Evolutionary conservation across 352 stramenopile species (phyloP).

Genomic region (Phytophthora vignae): DNA sequence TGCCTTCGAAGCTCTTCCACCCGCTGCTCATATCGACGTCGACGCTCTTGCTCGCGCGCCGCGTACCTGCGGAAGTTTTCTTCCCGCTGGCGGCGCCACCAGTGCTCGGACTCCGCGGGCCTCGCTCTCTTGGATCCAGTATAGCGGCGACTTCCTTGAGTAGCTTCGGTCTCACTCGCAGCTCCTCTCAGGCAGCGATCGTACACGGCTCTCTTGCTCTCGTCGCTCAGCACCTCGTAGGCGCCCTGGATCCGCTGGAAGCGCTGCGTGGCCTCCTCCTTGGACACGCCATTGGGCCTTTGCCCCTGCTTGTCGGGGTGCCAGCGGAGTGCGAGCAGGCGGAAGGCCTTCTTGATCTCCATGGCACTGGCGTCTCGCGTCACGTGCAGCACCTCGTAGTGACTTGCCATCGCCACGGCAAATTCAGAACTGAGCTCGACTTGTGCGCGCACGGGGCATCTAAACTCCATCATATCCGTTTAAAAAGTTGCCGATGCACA

Average conservation of each 20-base stretch:
- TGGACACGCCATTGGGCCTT: background rate
- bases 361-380: background rate
- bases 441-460: background rate
- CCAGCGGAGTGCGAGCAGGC: background rate
- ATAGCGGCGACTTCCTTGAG: no score
- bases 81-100: no score
- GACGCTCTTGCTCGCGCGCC: no score
- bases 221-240: background rate
- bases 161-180: no score
- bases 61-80: no score
- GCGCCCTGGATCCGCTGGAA: constrained; percentile 3
- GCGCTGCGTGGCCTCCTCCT: background rate
- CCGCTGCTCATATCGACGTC: no score
- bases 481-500: no score
- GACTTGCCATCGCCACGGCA: background rate
- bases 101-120: no score
- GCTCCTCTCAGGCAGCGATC: no score
- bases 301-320: constrained; percentile 5
- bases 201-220: background rate
- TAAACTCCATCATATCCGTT: no score
- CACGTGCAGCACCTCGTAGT: constrained; percentile 7
- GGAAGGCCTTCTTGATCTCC: background rate
- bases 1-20: no score
- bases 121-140: background rate
- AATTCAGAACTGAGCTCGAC: background rate